phyloP scores from a whole-genome alignment of 768 basidiomycete species.

The Lentinula sp. region DNA sequence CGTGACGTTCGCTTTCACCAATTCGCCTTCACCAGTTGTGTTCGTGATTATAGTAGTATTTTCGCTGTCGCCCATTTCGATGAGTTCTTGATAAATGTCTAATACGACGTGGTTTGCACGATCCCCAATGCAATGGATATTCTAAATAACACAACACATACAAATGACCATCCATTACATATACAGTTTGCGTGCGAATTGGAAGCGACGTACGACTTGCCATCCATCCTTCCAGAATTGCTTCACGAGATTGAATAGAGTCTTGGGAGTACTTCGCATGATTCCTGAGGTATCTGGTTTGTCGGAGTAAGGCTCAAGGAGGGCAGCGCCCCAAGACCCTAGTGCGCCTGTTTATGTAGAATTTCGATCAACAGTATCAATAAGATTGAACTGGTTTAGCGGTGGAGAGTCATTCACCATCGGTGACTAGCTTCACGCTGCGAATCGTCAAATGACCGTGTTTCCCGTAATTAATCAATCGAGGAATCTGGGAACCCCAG shows the following conservation, averaged over 20 bases:
- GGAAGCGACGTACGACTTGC: conserved; percentile 63
- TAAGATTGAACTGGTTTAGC: background rate
- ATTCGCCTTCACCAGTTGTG: too few species aligned
- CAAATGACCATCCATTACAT: background rate
- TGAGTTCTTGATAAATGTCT: conserved; percentile 71
- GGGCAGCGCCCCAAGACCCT: conserved; percentile 88
- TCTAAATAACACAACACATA: conserved; percentile 37
- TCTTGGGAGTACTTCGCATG: conserved; percentile 52
- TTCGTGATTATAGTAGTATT: too few species aligned
- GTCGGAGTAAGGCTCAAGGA: conserved; percentile 81
- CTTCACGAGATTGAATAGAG: conserved; percentile 46
- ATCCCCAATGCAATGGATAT: conserved; percentile 86
- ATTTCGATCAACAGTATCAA: background rate
- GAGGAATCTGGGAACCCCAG: conserved; percentile 61
- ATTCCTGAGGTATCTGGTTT: conserved; percentile 66
- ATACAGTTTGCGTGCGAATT: too few species aligned
- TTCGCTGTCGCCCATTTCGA: conserved; percentile 21
- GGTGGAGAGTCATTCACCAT: conserved; percentile 40
- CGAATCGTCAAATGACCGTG: conserved; percentile 50
- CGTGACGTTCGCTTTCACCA: conserved; percentile 26
- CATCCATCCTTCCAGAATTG: conserved; percentile 69
- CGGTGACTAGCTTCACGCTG: conserved; percentile 70
- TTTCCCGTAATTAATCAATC: conserved; percentile 52
- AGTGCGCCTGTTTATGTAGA: conserved; percentile 56
- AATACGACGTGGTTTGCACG: conserved; percentile 79